These are phyloP conservation scores for Apiotrichum veenhuisii DNA, from an alignment of 1,284 basidiomycete species.

Conservation along the genomic window DNA sequence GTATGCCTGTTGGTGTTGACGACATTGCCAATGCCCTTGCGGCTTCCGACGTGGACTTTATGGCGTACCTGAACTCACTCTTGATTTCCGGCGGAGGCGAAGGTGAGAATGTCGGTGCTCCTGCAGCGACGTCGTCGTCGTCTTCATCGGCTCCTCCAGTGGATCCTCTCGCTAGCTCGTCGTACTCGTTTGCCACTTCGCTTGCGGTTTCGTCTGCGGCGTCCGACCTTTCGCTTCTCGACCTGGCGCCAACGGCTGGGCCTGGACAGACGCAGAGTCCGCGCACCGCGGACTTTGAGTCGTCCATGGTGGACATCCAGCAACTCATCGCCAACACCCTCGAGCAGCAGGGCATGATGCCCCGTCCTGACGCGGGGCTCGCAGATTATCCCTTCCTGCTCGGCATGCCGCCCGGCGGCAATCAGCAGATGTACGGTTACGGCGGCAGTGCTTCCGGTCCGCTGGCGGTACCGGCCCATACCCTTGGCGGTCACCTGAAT, in stretches of 20 bases:
- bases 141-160: background rate
- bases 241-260: background rate
- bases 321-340: conserved; percentile 16
- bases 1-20: conserved; percentile 18
- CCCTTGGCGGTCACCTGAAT: background rate
- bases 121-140: background rate
- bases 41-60: conserved; percentile 23
- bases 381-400: conserved; percentile 2
- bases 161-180: background rate
- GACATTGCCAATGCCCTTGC: conserved; percentile 18
- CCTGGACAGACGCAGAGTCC: background rate
- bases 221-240: conserved; percentile 2
- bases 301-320: conserved; percentile 19
- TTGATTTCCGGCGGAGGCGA: background rate
- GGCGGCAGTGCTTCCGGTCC: no score
- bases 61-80: conserved; percentile 26
- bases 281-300: background rate
- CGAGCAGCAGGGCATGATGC: conserved; percentile 16
- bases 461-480: background rate
- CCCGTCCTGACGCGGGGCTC: background rate
- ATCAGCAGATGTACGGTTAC: background rate
- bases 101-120: background rate
- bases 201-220: background rate
- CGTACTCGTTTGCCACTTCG: conserved; percentile 1
- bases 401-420: background rate